Evolutionary conservation across 805 yeast genomes (phyloP), one percentile per base, ranked within the genome.

Genomic region (Isabelozyma rhagii): DNA sequence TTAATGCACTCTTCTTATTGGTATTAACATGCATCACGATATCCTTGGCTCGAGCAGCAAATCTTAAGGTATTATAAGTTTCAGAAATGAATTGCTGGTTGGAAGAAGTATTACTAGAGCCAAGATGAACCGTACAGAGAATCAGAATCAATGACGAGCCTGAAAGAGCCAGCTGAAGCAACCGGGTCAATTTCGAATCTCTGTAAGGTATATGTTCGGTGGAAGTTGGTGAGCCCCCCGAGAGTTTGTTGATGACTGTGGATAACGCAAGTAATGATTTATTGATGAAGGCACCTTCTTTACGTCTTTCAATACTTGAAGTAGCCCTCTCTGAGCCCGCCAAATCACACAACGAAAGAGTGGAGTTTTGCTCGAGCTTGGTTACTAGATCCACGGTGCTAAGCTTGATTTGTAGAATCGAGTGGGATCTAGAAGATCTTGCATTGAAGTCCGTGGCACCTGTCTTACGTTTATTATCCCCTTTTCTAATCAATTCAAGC

Each of bases 271-370:
- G 74, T 41, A 93, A 76, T 0, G 97, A 92, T 64, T 91, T 91
- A 72, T 93, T 93, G 63, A 93, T 93, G 62, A 77, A 94, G 0
- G 97, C 81, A 18, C 98, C 99, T 71, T 93, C 99, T 66, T 91
- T 89, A 48, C 97, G 74, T 58, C 98, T 78, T 61, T 89, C 97
- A 1, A 74, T 67, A 58, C 85, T 84, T 9, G 81, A 69, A 0
- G 88, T 75, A 0, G 96, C 96, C 47, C 87, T 79, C 68, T 93
- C 99, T n/a, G 96, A 87, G 28, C 99, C 99, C 0, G 99, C 99
- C 60, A 93, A 78, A 69, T 93, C 99, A 72, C 98, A 93, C 49
- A 93, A 75, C 34, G 93, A 89, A 31, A 93, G 79, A 0, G 90
- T 83, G 36, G 91, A 79, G 39, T 73, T 67, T 13, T 67, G 69